A percentile compares a stretch with the other conserved stretches of the same genome.
Evolutionary conservation across 108 stramenopile genomes (phyloP).

Genomic region (Fragilaria crotonensis): DNA sequence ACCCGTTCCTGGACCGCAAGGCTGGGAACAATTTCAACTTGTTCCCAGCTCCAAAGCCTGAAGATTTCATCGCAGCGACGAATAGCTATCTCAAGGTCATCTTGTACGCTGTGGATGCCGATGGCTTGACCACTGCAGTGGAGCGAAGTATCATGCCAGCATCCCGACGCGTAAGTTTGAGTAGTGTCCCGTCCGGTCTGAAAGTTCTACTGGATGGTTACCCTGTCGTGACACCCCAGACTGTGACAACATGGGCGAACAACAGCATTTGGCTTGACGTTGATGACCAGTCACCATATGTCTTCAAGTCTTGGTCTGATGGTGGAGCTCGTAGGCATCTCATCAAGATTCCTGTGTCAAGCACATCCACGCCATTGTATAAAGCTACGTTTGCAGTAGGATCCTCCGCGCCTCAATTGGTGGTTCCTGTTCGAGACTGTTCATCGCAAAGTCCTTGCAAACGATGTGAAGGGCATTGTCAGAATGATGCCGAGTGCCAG

Average conservation of each 20-base stretch:
- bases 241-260: slow-evolving; percentile 6
- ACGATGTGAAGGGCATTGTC: not conserved
- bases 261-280: slow-evolving; percentile 4
- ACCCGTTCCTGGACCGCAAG: not conserved
- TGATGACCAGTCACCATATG: slow-evolving; percentile 2
- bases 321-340: not conserved
- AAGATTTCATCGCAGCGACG: not conserved
- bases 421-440: not conserved
- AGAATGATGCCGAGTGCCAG: not conserved
- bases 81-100: not conserved
- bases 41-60: slow-evolving; percentile 8
- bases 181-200: slow-evolving; percentile 4
- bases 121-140: slow-evolving; percentile 18
- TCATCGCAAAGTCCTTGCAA: not conserved
- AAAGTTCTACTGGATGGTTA: slow-evolving; percentile 2
- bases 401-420: not conserved
- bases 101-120: slow-evolving; percentile 8
- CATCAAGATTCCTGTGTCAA: not conserved
- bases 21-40: slow-evolving; percentile 8
- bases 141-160: not conserved
- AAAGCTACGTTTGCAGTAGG: not conserved
- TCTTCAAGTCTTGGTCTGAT: slow-evolving; percentile 18
- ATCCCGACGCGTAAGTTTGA: not conserved
- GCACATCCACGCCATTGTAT: not conserved
- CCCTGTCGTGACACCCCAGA: slow-evolving; percentile 1